Base-by-base conservation (phyloP, 2,329 filamentous ascomycete species). In the Fusarium concolor region DNA sequence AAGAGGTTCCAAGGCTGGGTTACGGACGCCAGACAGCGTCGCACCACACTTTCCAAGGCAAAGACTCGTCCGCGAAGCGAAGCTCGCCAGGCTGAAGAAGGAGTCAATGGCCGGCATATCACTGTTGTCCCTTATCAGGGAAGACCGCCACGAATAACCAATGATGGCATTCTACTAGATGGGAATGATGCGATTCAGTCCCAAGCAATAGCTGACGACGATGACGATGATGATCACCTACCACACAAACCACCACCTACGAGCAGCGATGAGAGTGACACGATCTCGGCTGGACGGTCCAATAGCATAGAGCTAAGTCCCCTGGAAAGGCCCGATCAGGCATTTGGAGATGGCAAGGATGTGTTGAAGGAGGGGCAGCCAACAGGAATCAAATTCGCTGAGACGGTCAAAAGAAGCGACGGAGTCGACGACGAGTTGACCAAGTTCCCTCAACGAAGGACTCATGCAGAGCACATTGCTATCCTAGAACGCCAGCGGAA, bases 1-100 rank as follows among this genome's bases (percentile, higher is more conserved):
- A 97, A 96, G 79, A 89, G 94, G 10, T 98, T 99, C 76, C 92
- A 97, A 76, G 86, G 92, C 72, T 87, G 97, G 68, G 94, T 92
- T 15, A 85, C 85, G 33, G 92, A 97, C 72, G 89, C 92, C 2
- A 87, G 89, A 55, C 84, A 81, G 42, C 83, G 90, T 53, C 88
- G 94, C 54, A 85, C 86, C 54, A 91, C 86, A 35, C 79, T 90
- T n/a, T 82, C 85, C 79, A 82, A 89, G 82, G 81, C 92, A 75
- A 79, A 88, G 80, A 80, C 90, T 76, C 80, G 83, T 60, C 75
- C 81, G 4, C 72, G 68, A 24, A 69, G 76, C 10, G 85, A 88
- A 46, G 65, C 81, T 6, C 80, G 80, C 11, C 79, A 81, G n/a
- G 77, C 84, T 18, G 89, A 92, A 71, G 82, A 79, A 58, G 91